Base-by-base conservation (phyloP, 2,329 filamentous ascomycete genomes). In the Teratosphaeria epicoccoides region DNA sequence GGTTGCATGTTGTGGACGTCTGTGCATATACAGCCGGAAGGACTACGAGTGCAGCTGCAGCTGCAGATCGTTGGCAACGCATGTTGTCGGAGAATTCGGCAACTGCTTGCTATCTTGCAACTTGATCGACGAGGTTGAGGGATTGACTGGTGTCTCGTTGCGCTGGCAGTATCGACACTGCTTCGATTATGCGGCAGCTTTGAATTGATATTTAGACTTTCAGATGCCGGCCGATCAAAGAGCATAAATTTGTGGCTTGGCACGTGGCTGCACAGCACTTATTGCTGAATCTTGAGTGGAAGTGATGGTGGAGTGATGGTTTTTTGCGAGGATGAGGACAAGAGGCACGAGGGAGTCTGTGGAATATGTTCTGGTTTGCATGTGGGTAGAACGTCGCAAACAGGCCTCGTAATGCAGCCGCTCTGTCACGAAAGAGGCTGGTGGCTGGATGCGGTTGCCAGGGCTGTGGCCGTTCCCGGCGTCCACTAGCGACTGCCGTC, bases 1-100 rank as follows among this genome's bases (percentile, higher is more conserved):
- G 90, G 64, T 94, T 83, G 74, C 90, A 97, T 43, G 76, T 68
- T 6, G 87, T 88, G 51, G 71, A 81, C 26, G 89, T 88, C 68
- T 96, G 91, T 47, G 85, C 88, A 33, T 76, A 59, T 46, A 75
- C 73, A 43, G 78, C 68, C 51, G 77, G 69, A 24, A 73, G 59
- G 22, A 46, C 59, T n/a, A 53, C 54, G 43, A 68, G 66, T 26
- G 69, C 51, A 25, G 67, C 63, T 53, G 68, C 65, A 49, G 71
- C 58, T 46, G 66, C 53, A 47, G 66, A 56, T 11, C 43, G 52
- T 22, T 58, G 49, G 56, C 66, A 63, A 43, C 61, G 64, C 66
- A 68, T 68, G 47, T n/a, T 63, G 54, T 20, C 10, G 4, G 6
- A 46, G n/a, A 9, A 6, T 40, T 7, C 20, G 33, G 33, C 9